phyloP scores from a whole-genome alignment of 1,139 yeast species.

The Pichia inconspicua region DNA sequence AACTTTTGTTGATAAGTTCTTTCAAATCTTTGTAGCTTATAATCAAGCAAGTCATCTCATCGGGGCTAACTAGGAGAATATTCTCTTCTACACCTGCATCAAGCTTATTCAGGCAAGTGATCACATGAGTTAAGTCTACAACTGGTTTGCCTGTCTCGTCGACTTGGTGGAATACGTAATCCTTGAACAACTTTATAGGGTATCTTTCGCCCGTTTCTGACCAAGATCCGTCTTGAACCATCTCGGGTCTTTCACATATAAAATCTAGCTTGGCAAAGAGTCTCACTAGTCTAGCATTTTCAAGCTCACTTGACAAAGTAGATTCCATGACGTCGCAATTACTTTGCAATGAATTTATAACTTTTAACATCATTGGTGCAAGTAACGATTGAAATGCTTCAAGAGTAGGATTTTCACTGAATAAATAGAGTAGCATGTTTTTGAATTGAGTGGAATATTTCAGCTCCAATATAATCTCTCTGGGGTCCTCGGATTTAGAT shows the following conservation, averaged over 20 bases:
- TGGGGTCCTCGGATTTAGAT: slow-evolving; percentile 16
- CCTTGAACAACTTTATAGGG: slow-evolving; percentile 70
- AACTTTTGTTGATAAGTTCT: slow-evolving; percentile 63
- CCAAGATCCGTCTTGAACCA: slow-evolving; percentile 51
- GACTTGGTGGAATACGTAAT: slow-evolving; percentile 77
- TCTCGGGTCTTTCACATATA: slow-evolving; percentile 69
- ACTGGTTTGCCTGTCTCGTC: slow-evolving; percentile 74
- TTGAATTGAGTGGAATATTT: slow-evolving; percentile 31
- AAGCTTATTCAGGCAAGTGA: slow-evolving; percentile 71
- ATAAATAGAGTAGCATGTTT: slow-evolving; percentile 29
- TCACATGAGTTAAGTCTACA: slow-evolving; percentile 75
- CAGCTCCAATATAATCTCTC: slow-evolving; percentile 22
- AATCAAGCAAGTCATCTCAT: slow-evolving; percentile 74
- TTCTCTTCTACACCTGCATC: slow-evolving; percentile 91
- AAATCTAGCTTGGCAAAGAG: slow-evolving; percentile 74
- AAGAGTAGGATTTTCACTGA: slow-evolving; percentile 22
- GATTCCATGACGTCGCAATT: slow-evolving; percentile 60
- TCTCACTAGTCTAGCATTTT: slow-evolving; percentile 81
- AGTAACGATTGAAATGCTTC: slow-evolving; percentile 28
- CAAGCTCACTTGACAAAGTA: slow-evolving; percentile 65
- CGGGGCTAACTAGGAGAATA: slow-evolving; percentile 69
- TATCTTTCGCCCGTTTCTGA: slow-evolving; percentile 71
- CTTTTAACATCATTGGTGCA: slow-evolving; percentile 35
- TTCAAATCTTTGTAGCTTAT: slow-evolving; percentile 76
- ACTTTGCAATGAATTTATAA: slow-evolving; percentile 49